Evolutionary conservation across 2,329 filamentous ascomycete species (phyloP), one percentile per base, ranked within the genome.

Genomic region (Chrysosporium keratinophilum): DNA sequence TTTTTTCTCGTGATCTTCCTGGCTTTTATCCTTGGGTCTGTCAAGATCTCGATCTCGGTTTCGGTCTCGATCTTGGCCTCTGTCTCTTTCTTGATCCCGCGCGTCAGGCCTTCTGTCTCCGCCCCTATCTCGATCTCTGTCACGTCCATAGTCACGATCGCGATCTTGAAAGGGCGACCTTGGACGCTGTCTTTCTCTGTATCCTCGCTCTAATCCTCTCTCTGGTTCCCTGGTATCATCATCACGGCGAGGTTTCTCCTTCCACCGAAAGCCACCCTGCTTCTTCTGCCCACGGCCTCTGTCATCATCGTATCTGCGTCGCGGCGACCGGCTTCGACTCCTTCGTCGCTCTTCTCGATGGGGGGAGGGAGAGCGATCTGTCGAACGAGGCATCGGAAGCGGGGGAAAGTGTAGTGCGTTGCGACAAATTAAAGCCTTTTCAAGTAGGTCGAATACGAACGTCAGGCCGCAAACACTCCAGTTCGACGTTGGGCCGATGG

Each of bases 121-220:
- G 59, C 52, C 57, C 65, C 60, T 59, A 42, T 57, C 56, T 57
- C 58, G 54, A 60, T 59, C 57, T 56, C 58, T 42, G 44, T 61
- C 60, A 35, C 56, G 56, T 15, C 62, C 57, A 28, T 57, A 54
- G 19, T 63, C 57, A 51, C 63, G 57, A n/a, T 67, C 66, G 17
- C 64, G 62, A 46, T 68, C 70, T 58, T 67, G 62, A 48, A 43
- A 44, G 20, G 49, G 49, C 1, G 49, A 44, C 12, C 48, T 20
- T 14, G 50, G 33, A 11, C 41, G 31, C 5, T 62, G 60, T 47
- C 63, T 59, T 45, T 68, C 68, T 55, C 70, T 65, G 54, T 81
- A 81, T 50, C 79, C 78, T 58, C 78, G 71, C 54, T 80, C 76
- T 58, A 78, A 69, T 54, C 69, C 69, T 55, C 73, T 68, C 31